Base-by-base conservation (phyloP, 306 rosid genomes). In the Pterocarpus santalinus region DNA sequence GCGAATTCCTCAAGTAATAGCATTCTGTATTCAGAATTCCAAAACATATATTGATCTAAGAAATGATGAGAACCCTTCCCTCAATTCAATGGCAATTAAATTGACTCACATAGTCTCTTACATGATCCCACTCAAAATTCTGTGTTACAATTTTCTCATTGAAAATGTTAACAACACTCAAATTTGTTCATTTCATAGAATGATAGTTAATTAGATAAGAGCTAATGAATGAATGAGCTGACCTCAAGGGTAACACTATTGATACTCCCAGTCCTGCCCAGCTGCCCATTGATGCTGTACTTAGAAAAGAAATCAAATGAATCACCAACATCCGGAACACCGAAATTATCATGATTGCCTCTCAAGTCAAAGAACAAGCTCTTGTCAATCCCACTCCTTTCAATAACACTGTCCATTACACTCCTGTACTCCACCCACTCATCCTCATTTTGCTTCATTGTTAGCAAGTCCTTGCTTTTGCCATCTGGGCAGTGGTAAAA, bases 311-410 rank as follows among this genome's bases (percentile, higher is more conserved):
- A 95, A 89, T 95, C 98, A 69, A 82, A 88, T 44, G 96, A 79
- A 80, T 91, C 93, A 78, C 93, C 97, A 73, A 81, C 53, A 47
- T 46, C 56, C 0, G 99, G 99, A 49, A 95, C 96, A 49, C 97
- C 99, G 65, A 95, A 95, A 74, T 81, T 91, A 81, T 95, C 99
- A 82, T 91, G 99, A 78, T 95, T 93, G 41, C 98, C 99, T 81
- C 96, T 80, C 15, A 95, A 89, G 83, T 95, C 99, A 38, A 76
- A 93, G 88, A 95, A 95, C 81, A 85, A 44, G 76, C 67, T 81
- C 88, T 86, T 90, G 38, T 86, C 83, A 44, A 95, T 92, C 73
- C 94, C 85, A 72, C 98, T 95, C 75, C 74, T 88, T 79, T 83
- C 62, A 34, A 93, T 82, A 81, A 95, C 98, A 67, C 78, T 79